These are phyloP conservation scores for Tylopilus balloui DNA, from an alignment of 768 basidiomycete species.

Conservation along the genomic window DNA sequence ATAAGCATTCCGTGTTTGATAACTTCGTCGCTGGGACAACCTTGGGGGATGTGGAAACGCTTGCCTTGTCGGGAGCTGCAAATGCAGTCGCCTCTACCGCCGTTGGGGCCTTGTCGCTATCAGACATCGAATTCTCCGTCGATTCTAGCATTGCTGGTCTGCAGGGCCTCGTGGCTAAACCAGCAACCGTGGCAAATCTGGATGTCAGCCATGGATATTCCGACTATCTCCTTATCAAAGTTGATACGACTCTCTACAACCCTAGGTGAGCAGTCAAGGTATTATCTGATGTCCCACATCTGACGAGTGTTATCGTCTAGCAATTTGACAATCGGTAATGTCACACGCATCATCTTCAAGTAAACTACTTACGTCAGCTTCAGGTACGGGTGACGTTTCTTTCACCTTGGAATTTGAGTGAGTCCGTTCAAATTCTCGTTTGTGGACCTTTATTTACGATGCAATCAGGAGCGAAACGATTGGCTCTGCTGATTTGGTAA, in stretches of 20 bases:
- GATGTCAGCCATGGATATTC: constrained; percentile 67
- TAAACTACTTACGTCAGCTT: constrained; percentile 38
- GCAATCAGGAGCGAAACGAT: constrained; percentile 44
- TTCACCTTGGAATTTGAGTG: constrained; percentile 57
- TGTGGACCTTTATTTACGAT: constrained; percentile 1
- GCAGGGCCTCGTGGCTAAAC: constrained; percentile 57
- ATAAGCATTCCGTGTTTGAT: constrained; percentile 50
- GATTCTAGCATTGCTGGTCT: constrained; percentile 56
- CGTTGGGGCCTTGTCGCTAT: constrained; percentile 56
- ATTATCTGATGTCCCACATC: neutral
- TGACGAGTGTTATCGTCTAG: constrained; percentile 12
- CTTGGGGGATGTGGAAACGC: constrained; percentile 38
- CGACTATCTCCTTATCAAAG: constrained; percentile 65
- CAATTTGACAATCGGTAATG: constrained; percentile 37
- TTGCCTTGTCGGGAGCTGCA: constrained; percentile 51
- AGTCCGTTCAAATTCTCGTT: constrained; percentile 15
- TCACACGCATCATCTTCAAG: neutral
- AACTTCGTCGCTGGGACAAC: constrained; percentile 61
- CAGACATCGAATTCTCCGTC: constrained; percentile 55
- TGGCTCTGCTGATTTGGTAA: constrained; percentile 54
- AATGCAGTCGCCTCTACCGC: constrained; percentile 60
- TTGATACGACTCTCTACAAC: constrained; percentile 56
- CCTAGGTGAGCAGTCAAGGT: constrained; percentile 45
- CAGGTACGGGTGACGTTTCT: constrained; percentile 58
- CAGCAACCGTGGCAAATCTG: constrained; percentile 51